Evolutionary conservation across 2,329 filamentous ascomycete genomes (phyloP), one percentile per base, ranked within the genome.

Genomic region (Talaromyces sp.): DNA sequence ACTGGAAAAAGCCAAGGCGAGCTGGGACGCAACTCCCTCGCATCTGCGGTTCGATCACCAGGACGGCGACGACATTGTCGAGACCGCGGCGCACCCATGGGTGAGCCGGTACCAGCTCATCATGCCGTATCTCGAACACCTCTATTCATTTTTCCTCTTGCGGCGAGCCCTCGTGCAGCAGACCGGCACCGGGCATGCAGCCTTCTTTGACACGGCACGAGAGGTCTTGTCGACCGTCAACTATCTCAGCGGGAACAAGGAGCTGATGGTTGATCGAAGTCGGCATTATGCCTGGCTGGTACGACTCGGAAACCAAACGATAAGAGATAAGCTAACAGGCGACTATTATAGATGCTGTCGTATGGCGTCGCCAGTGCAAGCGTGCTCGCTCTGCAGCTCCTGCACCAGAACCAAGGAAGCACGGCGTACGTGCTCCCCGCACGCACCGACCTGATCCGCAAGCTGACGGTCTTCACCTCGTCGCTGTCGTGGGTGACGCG

Each of bases 21-120:
- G 72, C 9, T 75, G 71, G 72, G 67, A 68, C 52, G 65, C 62
- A 2, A 52, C 49, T 14, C 49, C 49, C 27, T 52, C 49, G 3
- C 49, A 52, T 29, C 7, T 52, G 49, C 49, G 49, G 49, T 52
- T 52, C 11, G 49, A 52, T 29, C 49, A 52, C 49, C 49, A 27
- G 14, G 49, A 29, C 4, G 14, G 10, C 6, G 49, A 11, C 6
- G 49, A 11, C 14, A 29, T 29, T 17, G 7, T 10, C 27, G 26
- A 52, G 24, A 52, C 24, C 6, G 14, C 49, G 29, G 24, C 14
- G 24, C 11, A 52, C 17, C 6, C 11, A 3, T 52, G 49, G 49
- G 13, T 21, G 8, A 27, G 24, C 17, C 49, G 49, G 14, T 52
- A 52, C 17, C 26, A 3, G 26, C 49, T 52, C 24, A n/a, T 52